Percentiles rank a stretch among this genome's conserved stretches.
Evolutionary conservation across 108 stramenopile genomes (phyloP).

Genomic region (Phaeodactylum tricornutum): DNA sequence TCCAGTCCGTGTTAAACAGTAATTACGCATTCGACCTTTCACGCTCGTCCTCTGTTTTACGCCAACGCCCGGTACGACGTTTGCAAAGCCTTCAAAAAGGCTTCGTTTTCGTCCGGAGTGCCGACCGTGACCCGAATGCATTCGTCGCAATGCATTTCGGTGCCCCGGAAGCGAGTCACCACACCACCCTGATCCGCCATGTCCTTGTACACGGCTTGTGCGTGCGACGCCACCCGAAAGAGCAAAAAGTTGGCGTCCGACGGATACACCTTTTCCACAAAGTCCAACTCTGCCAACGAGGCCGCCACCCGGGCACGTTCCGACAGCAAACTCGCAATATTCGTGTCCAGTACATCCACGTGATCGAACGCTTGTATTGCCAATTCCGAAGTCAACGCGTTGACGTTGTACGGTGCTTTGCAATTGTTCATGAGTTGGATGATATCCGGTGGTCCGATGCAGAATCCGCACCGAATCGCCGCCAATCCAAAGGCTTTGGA

Average conservation of each 20-base stretch:
- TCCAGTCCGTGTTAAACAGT: too few species aligned
- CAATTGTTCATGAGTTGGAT: slow-evolving; percentile 95
- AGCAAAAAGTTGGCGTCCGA: slow-evolving; percentile 89
- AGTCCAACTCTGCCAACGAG: slow-evolving; percentile 46
- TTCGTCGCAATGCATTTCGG: slow-evolving; percentile 85
- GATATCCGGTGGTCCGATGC: slow-evolving; percentile 73
- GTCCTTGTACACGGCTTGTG: slow-evolving; percentile 75
- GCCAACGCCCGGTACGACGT: slow-evolving; percentile 16
- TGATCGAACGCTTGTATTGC: slow-evolving; percentile 72
- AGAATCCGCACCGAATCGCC: slow-evolving; percentile 92
- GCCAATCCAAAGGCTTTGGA: slow-evolving; percentile 96
- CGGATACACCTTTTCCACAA: slow-evolving; percentile 70
- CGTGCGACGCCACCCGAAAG: slow-evolving; percentile 64
- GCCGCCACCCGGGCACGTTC: slow-evolving; percentile 51
- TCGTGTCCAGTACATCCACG: slow-evolving; percentile 37
- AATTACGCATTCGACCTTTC: too few species aligned
- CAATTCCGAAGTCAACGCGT: slow-evolving; percentile 70
- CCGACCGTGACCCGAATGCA: slow-evolving; percentile 93
- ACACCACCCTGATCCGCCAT: slow-evolving; percentile 86
- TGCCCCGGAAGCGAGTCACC: slow-evolving; percentile 89
- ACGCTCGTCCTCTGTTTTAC: too few species aligned
- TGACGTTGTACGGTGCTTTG: slow-evolving; percentile 96
- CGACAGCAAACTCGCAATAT: slow-evolving; percentile 39
- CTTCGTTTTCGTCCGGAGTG: slow-evolving; percentile 72
- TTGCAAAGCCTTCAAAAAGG: slow-evolving; percentile 58